phyloP scores from a whole-genome alignment of 2,329 filamentous ascomycete genomes.

The Beauveria caledonica region DNA sequence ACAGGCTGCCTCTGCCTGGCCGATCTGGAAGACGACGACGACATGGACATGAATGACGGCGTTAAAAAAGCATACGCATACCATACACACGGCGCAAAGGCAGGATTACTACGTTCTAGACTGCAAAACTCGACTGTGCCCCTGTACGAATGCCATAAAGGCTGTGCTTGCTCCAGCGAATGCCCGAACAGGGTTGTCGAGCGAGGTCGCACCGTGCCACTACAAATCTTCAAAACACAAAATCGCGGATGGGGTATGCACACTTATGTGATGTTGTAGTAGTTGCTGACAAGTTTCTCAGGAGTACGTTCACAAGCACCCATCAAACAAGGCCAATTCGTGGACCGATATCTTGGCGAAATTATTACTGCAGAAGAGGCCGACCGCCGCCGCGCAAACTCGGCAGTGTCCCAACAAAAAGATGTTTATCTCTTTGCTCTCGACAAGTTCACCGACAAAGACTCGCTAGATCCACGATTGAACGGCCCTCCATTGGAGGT shows the following conservation, averaged over 20 bases:
- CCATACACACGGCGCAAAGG: constrained; percentile 43
- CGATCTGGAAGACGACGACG: constrained; percentile 41
- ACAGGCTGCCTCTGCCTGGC: constrained; percentile 62
- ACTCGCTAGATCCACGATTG: constrained; percentile 48
- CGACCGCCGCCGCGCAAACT: constrained; percentile 49
- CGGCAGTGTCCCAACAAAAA: constrained; percentile 52
- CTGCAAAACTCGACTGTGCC: constrained; percentile 47
- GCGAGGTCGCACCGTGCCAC: constrained; percentile 57
- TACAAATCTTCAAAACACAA: constrained; percentile 69
- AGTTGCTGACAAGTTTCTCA: constrained; percentile 18
- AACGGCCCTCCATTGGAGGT: constrained; percentile 50
- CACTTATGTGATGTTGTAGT: neutral
- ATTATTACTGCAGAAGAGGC: constrained; percentile 59
- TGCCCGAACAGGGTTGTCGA: constrained; percentile 75
- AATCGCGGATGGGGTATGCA: constrained; percentile 65
- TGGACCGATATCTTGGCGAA: constrained; percentile 72
- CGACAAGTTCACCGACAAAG: constrained; percentile 64
- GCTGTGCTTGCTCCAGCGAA: constrained; percentile 53
- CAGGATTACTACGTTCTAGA: constrained; percentile 43
- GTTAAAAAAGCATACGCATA: constrained; percentile 51
- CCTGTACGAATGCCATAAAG: constrained; percentile 74
- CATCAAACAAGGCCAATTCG: constrained; percentile 65
- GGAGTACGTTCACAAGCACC: constrained; percentile 57
- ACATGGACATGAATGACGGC: constrained; percentile 14
- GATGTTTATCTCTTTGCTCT: constrained; percentile 73